Conservation (phyloP, 176 grass and related monocot genomes). For the Bolboschoenus planiculmis region DNA sequence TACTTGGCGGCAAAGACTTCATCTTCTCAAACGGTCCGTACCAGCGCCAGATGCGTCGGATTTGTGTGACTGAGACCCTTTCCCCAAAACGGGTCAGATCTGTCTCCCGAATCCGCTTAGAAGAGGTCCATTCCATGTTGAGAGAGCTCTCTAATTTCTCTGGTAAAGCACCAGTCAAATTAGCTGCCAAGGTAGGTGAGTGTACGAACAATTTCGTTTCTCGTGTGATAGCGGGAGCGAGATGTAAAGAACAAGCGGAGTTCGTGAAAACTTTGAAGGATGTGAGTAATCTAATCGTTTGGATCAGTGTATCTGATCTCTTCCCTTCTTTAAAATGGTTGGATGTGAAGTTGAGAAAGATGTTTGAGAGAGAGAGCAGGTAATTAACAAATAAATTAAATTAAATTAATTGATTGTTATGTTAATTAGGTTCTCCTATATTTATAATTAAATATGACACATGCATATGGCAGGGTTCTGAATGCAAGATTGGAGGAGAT, state of each 20-base stretch:
- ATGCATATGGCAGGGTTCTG: not conserved
- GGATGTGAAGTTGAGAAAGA: not conserved
- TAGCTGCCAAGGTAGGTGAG: not conserved
- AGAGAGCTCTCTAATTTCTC: not conserved
- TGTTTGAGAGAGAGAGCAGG: not conserved
- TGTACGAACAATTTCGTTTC: conserved; percentile 20
- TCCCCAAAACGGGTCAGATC: conserved; percentile 21
- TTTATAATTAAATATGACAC: not conserved
- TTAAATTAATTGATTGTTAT: not conserved
- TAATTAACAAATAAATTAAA: no score
- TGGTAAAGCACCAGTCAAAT: not conserved
- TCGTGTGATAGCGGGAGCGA: conserved; percentile 24
- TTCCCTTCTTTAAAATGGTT: conserved; percentile 36
- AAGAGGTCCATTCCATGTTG: conserved; percentile 22
- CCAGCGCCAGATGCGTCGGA: conserved; percentile 28
- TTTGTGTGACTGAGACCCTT: conserved; percentile 30
- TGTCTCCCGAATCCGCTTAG: conserved; percentile 7
- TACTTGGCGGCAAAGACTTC: conserved; percentile 24
- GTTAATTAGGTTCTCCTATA: not conserved
- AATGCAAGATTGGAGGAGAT: conserved; percentile 23
- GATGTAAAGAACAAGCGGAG: conserved; percentile 9
- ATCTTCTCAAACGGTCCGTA: conserved; percentile 31
- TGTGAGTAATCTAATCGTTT: not conserved
- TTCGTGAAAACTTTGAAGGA: conserved; percentile 13
- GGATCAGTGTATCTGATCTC: conserved; percentile 31